A percentile compares a stretch with the other conserved stretches of the same genome.
phyloP scores from a whole-genome alignment of 148 eudicot genomes.

The Heliamphora exappendiculata region DNA sequence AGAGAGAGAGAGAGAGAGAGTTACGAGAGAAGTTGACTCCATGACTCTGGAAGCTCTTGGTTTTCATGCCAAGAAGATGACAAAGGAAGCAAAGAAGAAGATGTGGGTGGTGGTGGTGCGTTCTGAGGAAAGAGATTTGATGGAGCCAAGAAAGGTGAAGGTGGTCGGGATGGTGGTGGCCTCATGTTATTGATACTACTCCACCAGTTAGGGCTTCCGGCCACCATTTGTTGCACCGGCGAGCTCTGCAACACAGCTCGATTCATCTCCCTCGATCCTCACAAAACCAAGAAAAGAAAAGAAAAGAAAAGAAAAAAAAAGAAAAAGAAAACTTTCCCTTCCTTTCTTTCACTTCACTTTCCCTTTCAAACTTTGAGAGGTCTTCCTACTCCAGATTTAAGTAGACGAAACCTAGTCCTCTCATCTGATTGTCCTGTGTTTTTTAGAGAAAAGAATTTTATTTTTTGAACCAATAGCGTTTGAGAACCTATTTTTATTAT shows the following conservation, averaged over 20 bases:
- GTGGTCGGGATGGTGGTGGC: too few relatives aligned
- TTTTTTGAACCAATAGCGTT: too few relatives aligned
- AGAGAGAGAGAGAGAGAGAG: conserved; percentile 22
- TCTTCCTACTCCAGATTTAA: too few relatives aligned
- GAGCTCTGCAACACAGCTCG: conserved; percentile 63
- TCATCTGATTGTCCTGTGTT: too few relatives aligned
- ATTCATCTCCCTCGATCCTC: conserved; percentile 35
- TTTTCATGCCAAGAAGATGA: conserved; percentile 36
- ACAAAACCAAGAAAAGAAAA: too few relatives aligned
- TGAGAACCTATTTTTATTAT: too few relatives aligned
- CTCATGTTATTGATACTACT: conserved; percentile 39
- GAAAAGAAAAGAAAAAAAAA: too few relatives aligned
- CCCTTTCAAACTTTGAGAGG: too few relatives aligned
- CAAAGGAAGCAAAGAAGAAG: too few relatives aligned
- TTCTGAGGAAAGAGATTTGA: conserved; percentile 18
- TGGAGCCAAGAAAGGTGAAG: conserved; percentile 11
- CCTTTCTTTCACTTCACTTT: neutral
- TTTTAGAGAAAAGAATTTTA: too few relatives aligned
- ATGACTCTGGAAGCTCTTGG: conserved; percentile 57
- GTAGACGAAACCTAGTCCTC: too few relatives aligned
- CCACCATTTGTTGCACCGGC: conserved; percentile 73
- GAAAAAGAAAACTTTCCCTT: neutral
- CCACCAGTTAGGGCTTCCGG: conserved; percentile 61
- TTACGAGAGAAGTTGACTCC: conserved; percentile 77
- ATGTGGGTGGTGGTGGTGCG: neutral